Base-by-base conservation (phyloP, 352 stramenopile species). In the Plasmopara muralis region DNA sequence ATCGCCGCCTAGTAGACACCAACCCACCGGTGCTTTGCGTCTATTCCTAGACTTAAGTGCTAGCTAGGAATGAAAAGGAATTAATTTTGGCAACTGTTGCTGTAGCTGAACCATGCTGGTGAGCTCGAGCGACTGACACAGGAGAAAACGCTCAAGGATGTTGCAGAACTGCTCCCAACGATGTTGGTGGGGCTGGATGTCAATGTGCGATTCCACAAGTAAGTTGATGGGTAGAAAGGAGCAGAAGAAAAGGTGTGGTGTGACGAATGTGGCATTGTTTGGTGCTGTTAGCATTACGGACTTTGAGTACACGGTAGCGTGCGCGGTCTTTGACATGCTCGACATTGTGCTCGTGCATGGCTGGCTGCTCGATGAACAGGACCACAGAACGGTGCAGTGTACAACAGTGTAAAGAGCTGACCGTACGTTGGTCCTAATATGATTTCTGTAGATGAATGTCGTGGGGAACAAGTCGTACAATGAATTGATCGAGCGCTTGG, bases 161-260 rank as follows among this genome's bases (percentile, higher is more conserved):
- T 98, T 2, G 66, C 95, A 9, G 63, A 83, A 34, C 60, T 98
- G 31, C 72, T 99, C 43, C 96, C 96, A 8, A 90, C 74, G 35
- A 79, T 99, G 29, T 77, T 98, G 40, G 88, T 96, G 55, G 97
- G 97, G 0, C 85, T 99, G 48, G 97, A 99, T 60, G 95, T 99
- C 10, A 99, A 99, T 69, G 92, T 98, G 39, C 92, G 91, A 53
- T 99, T 99, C 64, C 92, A 90, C 33, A 83, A 77, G 55, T 95
- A 68, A 47, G 74, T 61, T 30, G 0, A 18, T 4, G n/a, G n/a
- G n/a, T n/a, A n/a, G n/a, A 25, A 25, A 25, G 20, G 3, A 25
- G 20, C 20, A 25, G 20, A 3, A 25, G 20, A 3, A 25, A 25
- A 25, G 20, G 3, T 3, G 1, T 25, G 20, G 20, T 25, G 1